Conservation (phyloP, 441 rosid species). For the Erysimum pusillum region DNA sequence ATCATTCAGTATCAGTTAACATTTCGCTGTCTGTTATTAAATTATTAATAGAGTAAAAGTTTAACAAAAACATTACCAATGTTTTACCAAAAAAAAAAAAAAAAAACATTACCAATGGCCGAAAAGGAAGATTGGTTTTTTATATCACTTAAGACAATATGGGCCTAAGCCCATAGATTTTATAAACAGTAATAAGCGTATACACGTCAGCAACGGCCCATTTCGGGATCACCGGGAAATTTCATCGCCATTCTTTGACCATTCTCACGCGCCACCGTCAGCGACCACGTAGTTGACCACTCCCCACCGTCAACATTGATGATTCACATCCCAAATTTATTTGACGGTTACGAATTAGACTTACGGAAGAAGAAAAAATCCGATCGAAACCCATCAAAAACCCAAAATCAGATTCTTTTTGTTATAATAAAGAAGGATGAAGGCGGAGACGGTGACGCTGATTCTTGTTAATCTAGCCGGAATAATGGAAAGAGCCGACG, state of each 20-base stretch:
- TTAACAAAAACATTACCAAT: no score
- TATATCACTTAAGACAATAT: not conserved
- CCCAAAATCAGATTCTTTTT: not conserved
- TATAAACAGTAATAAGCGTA: not conserved
- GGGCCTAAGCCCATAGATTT: not conserved
- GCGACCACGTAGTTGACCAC: conserved; percentile 19
- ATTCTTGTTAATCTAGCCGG: conserved; percentile 83
- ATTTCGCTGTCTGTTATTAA: not conserved
- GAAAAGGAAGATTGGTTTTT: not conserved
- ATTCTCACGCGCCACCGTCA: conserved; percentile 46
- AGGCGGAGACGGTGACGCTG: conserved; percentile 67
- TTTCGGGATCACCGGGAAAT: not conserved
- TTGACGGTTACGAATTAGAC: conserved; percentile 9
- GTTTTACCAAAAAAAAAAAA: no score
- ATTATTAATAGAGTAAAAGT: not conserved
- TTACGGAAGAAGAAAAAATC: not conserved
- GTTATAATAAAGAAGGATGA: conserved; percentile 46
- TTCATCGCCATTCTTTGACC: conserved; percentile 16
- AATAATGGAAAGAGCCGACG: conserved; percentile 96
- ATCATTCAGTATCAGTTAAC: not conserved
- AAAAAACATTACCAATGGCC: not conserved
- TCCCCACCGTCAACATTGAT: conserved; percentile 25
- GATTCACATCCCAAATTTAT: conserved; percentile 16
- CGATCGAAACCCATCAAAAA: not conserved
- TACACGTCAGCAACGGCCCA: conserved; percentile 7